These are phyloP conservation scores for Ramicandelaber brevisporus DNA, from an alignment of 192 early-diverging fungal species.

Conservation along the genomic window DNA sequence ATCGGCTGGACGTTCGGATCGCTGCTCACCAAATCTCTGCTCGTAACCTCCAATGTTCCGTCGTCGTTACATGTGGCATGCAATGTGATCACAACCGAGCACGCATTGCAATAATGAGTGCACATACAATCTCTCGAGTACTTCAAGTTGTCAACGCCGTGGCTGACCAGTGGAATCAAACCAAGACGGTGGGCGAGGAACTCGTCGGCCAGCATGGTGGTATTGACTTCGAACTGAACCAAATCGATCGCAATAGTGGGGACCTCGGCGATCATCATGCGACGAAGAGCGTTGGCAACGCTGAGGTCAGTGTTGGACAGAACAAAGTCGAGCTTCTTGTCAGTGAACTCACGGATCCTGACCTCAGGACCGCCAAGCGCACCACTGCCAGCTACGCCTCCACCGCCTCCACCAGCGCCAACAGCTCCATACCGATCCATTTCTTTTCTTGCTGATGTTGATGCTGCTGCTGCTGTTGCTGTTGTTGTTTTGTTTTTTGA, in stretches of 20 bases:
- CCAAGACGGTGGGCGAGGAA: conserved; percentile 88
- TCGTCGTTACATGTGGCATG: conserved; percentile 63
- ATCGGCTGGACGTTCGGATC: conserved; percentile 45
- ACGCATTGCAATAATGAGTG: conserved; percentile 59
- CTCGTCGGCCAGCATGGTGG: conserved; percentile 83
- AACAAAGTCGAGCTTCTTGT: conserved; percentile 45
- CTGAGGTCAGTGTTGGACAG: conserved; percentile 70
- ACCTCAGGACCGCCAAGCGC: conserved; percentile 27
- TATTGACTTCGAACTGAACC: conserved; percentile 84
- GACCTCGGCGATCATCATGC: conserved; percentile 95
- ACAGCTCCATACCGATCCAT: no score
- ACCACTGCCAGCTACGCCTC: no score
- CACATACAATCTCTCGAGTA: conserved; percentile 61
- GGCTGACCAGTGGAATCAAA: conserved; percentile 69
- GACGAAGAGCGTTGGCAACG: conserved; percentile 76
- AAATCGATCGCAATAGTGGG: conserved; percentile 96
- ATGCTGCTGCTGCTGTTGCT: no score
- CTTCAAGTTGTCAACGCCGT: conserved; percentile 47
- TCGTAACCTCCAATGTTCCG: conserved; percentile 54
- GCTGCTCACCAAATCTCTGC: conserved; percentile 47
- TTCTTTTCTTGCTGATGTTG: no score
- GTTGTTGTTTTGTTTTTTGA: no score
- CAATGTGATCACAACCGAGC: conserved; percentile 72
- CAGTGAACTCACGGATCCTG: conserved; percentile 24
- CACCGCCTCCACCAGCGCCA: no score